A percentile compares a stretch with the other conserved stretches of the same genome.
These are phyloP conservation scores for Fusarium beomiforme DNA, from an alignment of 2,329 filamentous ascomycete species.

Conservation along the genomic window DNA sequence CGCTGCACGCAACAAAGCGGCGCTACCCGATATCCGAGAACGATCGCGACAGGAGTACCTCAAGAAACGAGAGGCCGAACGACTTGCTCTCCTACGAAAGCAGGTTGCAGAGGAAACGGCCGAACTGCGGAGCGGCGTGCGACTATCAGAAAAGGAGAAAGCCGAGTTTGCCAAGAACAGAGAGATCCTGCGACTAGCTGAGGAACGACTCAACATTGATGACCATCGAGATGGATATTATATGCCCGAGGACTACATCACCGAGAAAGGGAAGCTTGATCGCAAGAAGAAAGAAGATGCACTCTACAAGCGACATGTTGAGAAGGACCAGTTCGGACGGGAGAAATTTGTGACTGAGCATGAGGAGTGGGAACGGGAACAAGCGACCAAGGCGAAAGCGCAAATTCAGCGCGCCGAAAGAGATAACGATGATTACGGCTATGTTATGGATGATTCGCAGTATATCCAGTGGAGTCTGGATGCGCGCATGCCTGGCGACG, in stretches of 20 bases:
- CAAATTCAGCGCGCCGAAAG: slow-evolving; percentile 81
- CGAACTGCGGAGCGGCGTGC: slow-evolving; percentile 79
- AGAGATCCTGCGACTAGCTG: slow-evolving; percentile 81
- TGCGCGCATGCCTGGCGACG: slow-evolving; percentile 75
- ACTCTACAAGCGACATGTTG: slow-evolving; percentile 89
- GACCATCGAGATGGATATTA: slow-evolving; percentile 92
- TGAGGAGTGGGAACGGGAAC: slow-evolving; percentile 95
- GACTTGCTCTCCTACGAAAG: slow-evolving; percentile 84
- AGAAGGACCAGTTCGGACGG: slow-evolving; percentile 85
- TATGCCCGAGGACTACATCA: slow-evolving; percentile 95
- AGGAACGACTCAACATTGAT: slow-evolving; percentile 87
- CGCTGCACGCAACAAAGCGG: slow-evolving; percentile 73
- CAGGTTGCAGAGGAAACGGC: slow-evolving; percentile 90
- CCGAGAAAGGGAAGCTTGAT: slow-evolving; percentile 90
- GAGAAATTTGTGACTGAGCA: slow-evolving; percentile 93
- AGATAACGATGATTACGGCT: slow-evolving; percentile 87
- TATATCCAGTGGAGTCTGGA: slow-evolving; percentile 88
- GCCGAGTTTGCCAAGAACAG: slow-evolving; percentile 90
- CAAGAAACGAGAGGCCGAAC: slow-evolving; percentile 89
- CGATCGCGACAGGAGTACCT: slow-evolving; percentile 92
- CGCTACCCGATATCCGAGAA: slow-evolving; percentile 83
- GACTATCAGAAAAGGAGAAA: slow-evolving; percentile 80
- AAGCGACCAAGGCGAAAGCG: slow-evolving; percentile 85
- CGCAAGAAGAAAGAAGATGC: slow-evolving; percentile 88
- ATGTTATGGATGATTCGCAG: slow-evolving; percentile 89